phyloP scores from a whole-genome alignment of 495 filamentous ascomycete species.

The Penicillium robsamsonii region DNA sequence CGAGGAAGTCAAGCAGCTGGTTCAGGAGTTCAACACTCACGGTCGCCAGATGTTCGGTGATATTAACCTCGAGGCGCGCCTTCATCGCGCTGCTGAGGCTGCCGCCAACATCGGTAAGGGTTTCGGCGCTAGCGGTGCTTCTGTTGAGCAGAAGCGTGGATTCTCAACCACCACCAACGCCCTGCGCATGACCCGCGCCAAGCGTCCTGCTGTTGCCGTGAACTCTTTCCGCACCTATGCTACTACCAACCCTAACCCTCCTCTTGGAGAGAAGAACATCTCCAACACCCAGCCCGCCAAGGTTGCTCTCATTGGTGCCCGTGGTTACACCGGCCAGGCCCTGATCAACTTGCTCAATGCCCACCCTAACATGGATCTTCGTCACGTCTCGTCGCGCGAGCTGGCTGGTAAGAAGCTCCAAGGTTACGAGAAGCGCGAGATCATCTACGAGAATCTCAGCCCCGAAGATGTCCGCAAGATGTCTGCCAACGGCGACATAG shows the following conservation, averaged over 20 bases:
- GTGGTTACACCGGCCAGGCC: slow-evolving; percentile 94
- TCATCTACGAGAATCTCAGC: slow-evolving; percentile 88
- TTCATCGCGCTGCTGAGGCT: slow-evolving; percentile 72
- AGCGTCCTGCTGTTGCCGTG: slow-evolving; percentile 30
- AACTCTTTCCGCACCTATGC: slow-evolving; percentile 48
- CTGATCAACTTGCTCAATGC: slow-evolving; percentile 84
- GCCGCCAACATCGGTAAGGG: slow-evolving; percentile 56
- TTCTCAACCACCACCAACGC: slow-evolving; percentile 59
- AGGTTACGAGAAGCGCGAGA: slow-evolving; percentile 89
- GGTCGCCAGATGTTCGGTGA: slow-evolving; percentile 88
- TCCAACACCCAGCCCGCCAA: slow-evolving; percentile 78
- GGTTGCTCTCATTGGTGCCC: slow-evolving; percentile 90
- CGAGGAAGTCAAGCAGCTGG: slow-evolving; percentile 82
- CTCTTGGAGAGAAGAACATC: slow-evolving; percentile 88
- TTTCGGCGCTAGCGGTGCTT: slow-evolving; percentile 41
- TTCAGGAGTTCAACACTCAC: slow-evolving; percentile 81
- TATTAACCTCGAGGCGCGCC: slow-evolving; percentile 80
- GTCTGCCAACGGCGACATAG: slow-evolving; percentile 87
- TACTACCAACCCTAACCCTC: slow-evolving; percentile 94
- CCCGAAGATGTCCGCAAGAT: slow-evolving; percentile 88
- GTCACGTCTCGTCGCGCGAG: slow-evolving; percentile 93
- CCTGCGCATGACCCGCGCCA: slow-evolving; percentile 36
- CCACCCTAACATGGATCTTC: slow-evolving; percentile 92
- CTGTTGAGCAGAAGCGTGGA: slow-evolving; percentile 59
- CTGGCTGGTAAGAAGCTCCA: slow-evolving; percentile 85